phyloP scores from a whole-genome alignment of 2,329 filamentous ascomycete genomes.

The Aspergillus clavatus region DNA sequence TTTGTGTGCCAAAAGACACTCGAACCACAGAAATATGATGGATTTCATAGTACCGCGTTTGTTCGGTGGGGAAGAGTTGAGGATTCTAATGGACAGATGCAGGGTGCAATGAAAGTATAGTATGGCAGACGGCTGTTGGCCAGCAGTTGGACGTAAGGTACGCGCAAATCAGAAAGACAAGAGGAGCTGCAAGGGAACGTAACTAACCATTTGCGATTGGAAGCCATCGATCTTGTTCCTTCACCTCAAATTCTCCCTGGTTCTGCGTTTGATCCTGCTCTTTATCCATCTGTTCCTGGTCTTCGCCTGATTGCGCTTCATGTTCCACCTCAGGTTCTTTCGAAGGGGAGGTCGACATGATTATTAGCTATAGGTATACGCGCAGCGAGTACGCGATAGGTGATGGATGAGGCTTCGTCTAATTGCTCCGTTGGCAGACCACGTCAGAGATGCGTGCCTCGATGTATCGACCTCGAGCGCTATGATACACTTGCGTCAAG shows the following conservation, averaged over 20 bases:
- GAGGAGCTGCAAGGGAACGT: constrained; percentile 34
- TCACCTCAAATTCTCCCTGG: constrained; percentile 93
- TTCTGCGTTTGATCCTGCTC: constrained; percentile 66
- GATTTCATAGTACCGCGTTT: background rate
- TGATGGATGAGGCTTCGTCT: constrained; percentile 28
- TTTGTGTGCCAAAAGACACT: background rate
- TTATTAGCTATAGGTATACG: constrained; percentile 55
- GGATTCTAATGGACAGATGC: constrained; percentile 20
- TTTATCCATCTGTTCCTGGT: constrained; percentile 83
- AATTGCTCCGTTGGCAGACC: constrained; percentile 41
- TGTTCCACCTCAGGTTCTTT: constrained; percentile 86
- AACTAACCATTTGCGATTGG: constrained; percentile 99
- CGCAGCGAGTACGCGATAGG: constrained; percentile 34
- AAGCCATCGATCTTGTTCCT: constrained; percentile 99
- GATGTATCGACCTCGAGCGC: constrained; percentile 22
- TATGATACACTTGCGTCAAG: constrained; percentile 21
- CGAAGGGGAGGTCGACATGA: constrained; percentile 91
- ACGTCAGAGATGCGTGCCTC: constrained; percentile 40
- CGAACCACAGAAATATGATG: background rate
- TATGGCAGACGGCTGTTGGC: constrained; percentile 27
- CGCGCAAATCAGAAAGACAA: constrained; percentile 50
- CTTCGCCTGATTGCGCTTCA: constrained; percentile 87
- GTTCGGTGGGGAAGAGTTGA: constrained; percentile 9
- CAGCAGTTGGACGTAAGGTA: constrained; percentile 36
- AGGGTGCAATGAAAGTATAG: constrained; percentile 26